Percentiles rank a stretch among this genome's conserved stretches.
phyloP scores from a whole-genome alignment of 2,329 filamentous ascomycete species.

The Mariannaea elegans region DNA sequence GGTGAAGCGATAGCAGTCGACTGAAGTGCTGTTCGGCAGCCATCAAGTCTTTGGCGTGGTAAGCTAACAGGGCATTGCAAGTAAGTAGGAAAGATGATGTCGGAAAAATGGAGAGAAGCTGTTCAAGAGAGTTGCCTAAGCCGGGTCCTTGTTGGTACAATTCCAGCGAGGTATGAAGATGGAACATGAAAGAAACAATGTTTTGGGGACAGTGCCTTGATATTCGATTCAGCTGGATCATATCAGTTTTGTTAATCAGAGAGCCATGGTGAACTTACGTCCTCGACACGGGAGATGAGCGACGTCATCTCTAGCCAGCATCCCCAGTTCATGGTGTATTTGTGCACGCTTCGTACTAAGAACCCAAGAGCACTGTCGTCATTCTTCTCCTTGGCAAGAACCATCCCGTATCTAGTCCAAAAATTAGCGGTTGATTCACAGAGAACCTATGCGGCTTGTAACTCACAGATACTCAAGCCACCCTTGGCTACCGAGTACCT shows the following conservation, averaged over 20 bases:
- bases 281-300: slow-evolving; percentile 80
- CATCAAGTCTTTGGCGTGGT: slow-evolving; percentile 87
- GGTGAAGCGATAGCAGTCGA: slow-evolving; percentile 79
- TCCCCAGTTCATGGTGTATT: slow-evolving; percentile 96
- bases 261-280: slow-evolving; percentile 64
- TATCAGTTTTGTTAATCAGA: slow-evolving; percentile 31
- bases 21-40: slow-evolving; percentile 75
- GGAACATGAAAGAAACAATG: slow-evolving; percentile 93
- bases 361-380: slow-evolving; percentile 85
- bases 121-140: slow-evolving; percentile 77
- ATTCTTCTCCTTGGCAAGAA: slow-evolving; percentile 90
- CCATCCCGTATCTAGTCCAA: slow-evolving; percentile 76
- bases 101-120: slow-evolving; percentile 86
- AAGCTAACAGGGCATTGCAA: slow-evolving; percentile 85
- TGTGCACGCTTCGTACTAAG: slow-evolving; percentile 86
- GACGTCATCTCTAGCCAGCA: slow-evolving; percentile 93
- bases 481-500: slow-evolving; percentile 76
- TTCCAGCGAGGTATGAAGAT: slow-evolving; percentile 89
- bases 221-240: slow-evolving; percentile 72
- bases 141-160: slow-evolving; percentile 85
- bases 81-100: slow-evolving; percentile 89
- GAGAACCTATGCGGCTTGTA: background rate
- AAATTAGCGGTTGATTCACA: slow-evolving; percentile 1
- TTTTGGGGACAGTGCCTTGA: slow-evolving; percentile 82
- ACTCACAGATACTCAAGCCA: slow-evolving; percentile 86